A percentile compares a stretch with the other conserved stretches of the same genome.
phyloP scores from a whole-genome alignment of 768 basidiomycete genomes.

The Lactarius vividus region DNA sequence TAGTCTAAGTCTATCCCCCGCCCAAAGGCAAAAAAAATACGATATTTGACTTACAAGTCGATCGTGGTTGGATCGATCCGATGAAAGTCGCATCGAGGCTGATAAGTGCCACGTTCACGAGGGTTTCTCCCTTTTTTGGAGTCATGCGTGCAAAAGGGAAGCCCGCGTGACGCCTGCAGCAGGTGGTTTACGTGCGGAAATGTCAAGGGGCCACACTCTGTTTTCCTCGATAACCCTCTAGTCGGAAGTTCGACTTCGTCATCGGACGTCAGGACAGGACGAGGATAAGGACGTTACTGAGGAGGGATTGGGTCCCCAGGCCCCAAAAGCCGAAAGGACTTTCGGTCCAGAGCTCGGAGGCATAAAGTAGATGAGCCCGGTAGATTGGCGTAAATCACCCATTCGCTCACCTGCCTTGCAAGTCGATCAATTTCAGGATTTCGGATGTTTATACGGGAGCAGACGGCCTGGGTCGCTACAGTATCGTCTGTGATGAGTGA shows the following conservation, averaged over 20 bases:
- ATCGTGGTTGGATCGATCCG: constrained; percentile 23
- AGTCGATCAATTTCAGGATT: constrained; percentile 3
- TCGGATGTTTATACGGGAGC: constrained; percentile 15
- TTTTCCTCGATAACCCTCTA: constrained; percentile 1
- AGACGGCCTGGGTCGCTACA: not conserved
- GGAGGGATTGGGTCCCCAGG: constrained; percentile 6
- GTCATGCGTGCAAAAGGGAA: constrained; percentile 19
- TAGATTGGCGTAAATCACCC: constrained; percentile 20
- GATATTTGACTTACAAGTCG: constrained; percentile 8
- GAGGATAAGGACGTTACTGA: not conserved
- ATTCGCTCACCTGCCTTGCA: not conserved
- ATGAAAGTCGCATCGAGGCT: constrained; percentile 2
- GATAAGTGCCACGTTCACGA: constrained; percentile 23
- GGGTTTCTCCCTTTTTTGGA: constrained; percentile 19
- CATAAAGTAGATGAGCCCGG: constrained; percentile 19
- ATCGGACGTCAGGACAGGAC: not conserved
- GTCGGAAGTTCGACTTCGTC: not conserved
- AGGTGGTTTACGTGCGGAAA: constrained; percentile 27
- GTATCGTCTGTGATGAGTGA: not conserved
- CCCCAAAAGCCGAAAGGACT: not conserved
- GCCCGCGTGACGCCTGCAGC: constrained; percentile 22
- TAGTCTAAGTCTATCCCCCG: not conserved
- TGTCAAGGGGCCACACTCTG: constrained; percentile 18
- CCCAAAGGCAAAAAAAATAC: not conserved
- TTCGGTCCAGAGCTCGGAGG: constrained; percentile 3